Evolutionary conservation across 2,329 filamentous ascomycete species (phyloP), one percentile per base, ranked within the genome.

Genomic region (Fusarium succisae): DNA sequence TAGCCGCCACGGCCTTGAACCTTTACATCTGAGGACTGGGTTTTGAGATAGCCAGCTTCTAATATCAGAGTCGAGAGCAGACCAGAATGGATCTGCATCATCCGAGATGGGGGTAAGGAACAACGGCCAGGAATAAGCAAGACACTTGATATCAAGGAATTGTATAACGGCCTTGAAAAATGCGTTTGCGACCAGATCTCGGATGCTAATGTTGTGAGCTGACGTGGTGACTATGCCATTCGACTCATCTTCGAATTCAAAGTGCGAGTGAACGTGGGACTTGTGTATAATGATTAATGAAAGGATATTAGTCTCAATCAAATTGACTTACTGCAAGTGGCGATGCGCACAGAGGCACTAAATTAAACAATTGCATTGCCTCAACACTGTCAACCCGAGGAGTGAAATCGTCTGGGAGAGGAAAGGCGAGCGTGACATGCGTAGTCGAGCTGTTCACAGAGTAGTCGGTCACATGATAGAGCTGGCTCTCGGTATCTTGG

Each of bases 231-330:
- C 22, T 13, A n/a, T n/a, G 8, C 22, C 22, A 43, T n/a, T n/a
- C 22, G 22, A 0, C 4, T 43, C 22, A 2, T 43, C 38, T 13
- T 11, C 20, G 38, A 22, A 22, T 41, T n/a, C 41, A 43, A 43
- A 43, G 41, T 43, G 6, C 1, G 22, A 43, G 22, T 43, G 41
- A 43, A 43, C 22, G 14, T 43, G 41, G 41, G n/a, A 43, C 41
- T 43, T 43, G 22, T n/a, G 3, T 17, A 43, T 9, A n/a, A 43
- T n/a, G 41, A n/a, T n/a, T 14, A 43, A 6, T 43, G 20, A 6
- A 14, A 0, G 13, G 5, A 22, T 22, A 41, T 41, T 0, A 8
- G 38, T 0, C 20, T 41, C 12, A 22, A 8, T 41, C 12, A 9
- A 1, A 13, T 41, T 22, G 20, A 41, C 38, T 22, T 41, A 22